Base-by-base conservation (phyloP, 805 yeast species). In the Maudiozyma pseudohumilis region DNA sequence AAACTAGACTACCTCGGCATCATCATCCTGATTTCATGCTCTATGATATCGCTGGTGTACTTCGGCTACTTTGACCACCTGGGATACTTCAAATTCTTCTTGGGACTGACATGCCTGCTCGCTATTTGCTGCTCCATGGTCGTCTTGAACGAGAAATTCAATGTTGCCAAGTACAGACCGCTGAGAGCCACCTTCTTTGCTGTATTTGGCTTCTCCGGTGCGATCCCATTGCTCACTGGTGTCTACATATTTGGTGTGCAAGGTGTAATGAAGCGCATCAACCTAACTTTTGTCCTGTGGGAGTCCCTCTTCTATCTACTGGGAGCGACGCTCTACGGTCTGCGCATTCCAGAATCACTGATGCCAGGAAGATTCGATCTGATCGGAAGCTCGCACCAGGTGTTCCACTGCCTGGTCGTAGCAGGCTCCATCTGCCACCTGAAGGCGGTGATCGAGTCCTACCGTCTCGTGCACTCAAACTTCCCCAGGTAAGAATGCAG, bases 251-350 rank as follows among this genome's bases (percentile, higher is more conserved):
- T 65, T 45, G 94, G 94, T 1, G 40, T 52, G 24, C 52, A 50
- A 2, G 75, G 67, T 33, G 70, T 80, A 7, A 50, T 61, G 20
- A 53, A 57, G 8, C 62, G 94, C 38, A 66, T 79, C 8, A 75
- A 75, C 20, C 60, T 83, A 15, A 56, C 53, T 6, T 85, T 77
- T 70, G 66, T 87, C n/a, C 48, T 75, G 2, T 50, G 68, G 29
- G 96, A 87, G 56, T 94, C 85, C 0, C 49, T 72, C 2, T 74
- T 80, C 37, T 88, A 87, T 60, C 76, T 85, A 5, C 44, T 63
- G 2, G 96, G 96, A 1, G 95, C 96, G 0, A 60, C 69, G 0
- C 56, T 87, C 30, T 87, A 87, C 54, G 95, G 95, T 0, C 61
- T 68, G 35, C 66, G 95, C 42, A 56, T 85, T 20, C 96, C 96